phyloP scores from a whole-genome alignment of 176 grass and related monocot genomes.

The Hordeum marinum region DNA sequence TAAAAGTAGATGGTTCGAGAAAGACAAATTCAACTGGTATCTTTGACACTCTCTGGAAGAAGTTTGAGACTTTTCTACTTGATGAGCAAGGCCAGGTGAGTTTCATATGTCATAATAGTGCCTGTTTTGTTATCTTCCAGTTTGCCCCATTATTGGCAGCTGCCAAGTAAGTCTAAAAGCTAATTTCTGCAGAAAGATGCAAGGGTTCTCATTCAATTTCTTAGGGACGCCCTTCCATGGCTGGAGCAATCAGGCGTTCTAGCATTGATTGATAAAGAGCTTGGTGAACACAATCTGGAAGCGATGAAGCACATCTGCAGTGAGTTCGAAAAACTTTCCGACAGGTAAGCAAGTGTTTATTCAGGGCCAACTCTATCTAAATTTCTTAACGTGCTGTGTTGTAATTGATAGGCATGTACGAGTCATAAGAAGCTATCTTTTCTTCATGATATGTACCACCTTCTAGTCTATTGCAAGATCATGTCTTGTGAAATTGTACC shows the following conservation, averaged over 20 bases:
- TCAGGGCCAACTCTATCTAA: neutral
- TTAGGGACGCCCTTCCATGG: slow-evolving; percentile 20
- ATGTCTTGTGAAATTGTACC: neutral
- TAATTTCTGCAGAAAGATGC: slow-evolving; percentile 28
- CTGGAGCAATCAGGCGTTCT: neutral
- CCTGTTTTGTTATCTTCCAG: neutral
- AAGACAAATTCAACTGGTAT: no score
- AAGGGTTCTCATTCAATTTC: slow-evolving; percentile 5
- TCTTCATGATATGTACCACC: neutral
- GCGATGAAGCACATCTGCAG: slow-evolving; percentile 15
- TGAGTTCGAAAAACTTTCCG: slow-evolving; percentile 6
- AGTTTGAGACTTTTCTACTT: slow-evolving; percentile 35
- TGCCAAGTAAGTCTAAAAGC: no score
- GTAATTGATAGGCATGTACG: neutral
- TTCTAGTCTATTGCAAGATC: neutral
- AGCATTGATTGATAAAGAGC: no score
- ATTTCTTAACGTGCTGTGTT: neutral
- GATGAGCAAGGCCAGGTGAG: slow-evolving; percentile 24
- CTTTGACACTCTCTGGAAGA: neutral
- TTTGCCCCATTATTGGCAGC: neutral
- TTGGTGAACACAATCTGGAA: slow-evolving; percentile 15
- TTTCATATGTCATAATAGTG: neutral
- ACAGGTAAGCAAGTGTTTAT: slow-evolving; percentile 28
- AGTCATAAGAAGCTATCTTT: no score
- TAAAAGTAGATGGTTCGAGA: no score